phyloP scores from a whole-genome alignment of 805 yeast species.

The Lipomyces japonicus region DNA sequence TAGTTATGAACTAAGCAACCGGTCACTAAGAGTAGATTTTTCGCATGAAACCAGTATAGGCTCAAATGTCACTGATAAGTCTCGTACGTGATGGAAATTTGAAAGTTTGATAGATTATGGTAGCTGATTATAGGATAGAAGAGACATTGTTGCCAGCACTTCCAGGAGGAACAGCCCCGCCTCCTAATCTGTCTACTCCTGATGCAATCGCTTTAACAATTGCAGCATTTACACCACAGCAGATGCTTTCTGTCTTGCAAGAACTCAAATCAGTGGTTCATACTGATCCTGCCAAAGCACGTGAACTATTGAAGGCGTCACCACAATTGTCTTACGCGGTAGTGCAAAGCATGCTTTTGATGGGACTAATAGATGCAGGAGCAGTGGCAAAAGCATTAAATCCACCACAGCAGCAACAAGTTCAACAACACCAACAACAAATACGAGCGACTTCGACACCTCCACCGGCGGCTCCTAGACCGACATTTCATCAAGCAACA shows the following conservation, averaged over 20 bases:
- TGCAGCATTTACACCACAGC: conserved; percentile 44
- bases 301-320: conserved; percentile 55
- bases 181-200: conserved; percentile 38
- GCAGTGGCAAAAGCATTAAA: conserved; percentile 32
- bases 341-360: conserved; percentile 61
- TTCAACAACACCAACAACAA: conserved; percentile 10
- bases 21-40: conserved; percentile 71
- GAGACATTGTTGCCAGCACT: conserved; percentile 44
- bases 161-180: conserved; percentile 52
- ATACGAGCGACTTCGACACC: conserved; percentile 9
- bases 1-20: conserved; percentile 67
- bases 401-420: conserved; percentile 17
- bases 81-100: background rate
- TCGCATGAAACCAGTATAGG: conserved; percentile 50
- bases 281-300: conserved; percentile 56
- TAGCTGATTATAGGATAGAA: background rate
- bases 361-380: conserved; percentile 37
- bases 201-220: conserved; percentile 49
- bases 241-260: conserved; percentile 48
- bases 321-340: conserved; percentile 84
- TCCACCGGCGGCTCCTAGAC: conserved; percentile 8
- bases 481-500: conserved; percentile 25
- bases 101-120: conserved; percentile 3
- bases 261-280: conserved; percentile 60
- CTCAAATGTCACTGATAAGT: conserved; percentile 10